A percentile compares a stretch with the other conserved stretches of the same genome.
phyloP scores from a whole-genome alignment of 148 eudicot genomes.

The Chenopodium berlandieri region DNA sequence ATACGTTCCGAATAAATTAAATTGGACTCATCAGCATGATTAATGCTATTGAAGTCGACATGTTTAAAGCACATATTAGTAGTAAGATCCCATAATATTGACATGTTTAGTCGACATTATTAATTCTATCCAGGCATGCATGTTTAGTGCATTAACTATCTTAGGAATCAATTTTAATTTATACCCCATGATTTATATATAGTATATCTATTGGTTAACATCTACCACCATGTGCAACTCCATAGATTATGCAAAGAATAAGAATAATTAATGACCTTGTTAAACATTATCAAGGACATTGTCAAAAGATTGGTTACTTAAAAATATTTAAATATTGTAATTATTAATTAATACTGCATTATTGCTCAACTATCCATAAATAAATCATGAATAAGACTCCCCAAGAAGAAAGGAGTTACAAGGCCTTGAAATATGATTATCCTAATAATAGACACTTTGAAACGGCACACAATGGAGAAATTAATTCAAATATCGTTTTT shows the following conservation, averaged over 20 bases:
- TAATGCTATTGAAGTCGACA: neutral
- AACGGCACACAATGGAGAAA: neutral
- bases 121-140: neutral
- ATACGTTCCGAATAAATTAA: no score
- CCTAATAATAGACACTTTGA: neutral
- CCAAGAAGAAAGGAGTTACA: neutral
- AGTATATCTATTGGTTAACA: neutral
- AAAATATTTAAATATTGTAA: neutral
- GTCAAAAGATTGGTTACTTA: neutral
- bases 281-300: neutral
- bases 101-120: no score
- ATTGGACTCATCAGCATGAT: neutral
- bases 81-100: no score
- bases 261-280: neutral
- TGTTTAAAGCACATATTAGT: neutral
- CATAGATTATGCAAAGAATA: neutral
- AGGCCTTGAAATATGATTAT: neutral
- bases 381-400: constrained; percentile 1
- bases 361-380: neutral
- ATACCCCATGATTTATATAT: neutral
- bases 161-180: neutral
- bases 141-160: neutral
- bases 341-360: neutral
- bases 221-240: constrained; percentile 10
- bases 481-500: no score